Evolutionary conservation across 768 basidiomycete species (phyloP).

Genomic region (Lactarius indigo): DNA sequence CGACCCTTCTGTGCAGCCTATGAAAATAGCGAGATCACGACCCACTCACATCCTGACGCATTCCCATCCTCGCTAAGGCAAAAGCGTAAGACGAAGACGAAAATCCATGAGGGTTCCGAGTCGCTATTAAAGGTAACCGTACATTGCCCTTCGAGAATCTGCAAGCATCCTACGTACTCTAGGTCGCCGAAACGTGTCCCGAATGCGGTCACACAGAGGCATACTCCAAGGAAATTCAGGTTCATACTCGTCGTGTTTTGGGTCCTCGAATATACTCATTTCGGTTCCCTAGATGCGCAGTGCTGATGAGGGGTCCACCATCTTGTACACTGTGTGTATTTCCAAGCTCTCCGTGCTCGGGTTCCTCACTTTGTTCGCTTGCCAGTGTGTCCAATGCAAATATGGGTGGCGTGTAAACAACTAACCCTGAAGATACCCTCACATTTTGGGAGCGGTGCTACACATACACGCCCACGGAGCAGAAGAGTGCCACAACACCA

Average conservation of each 20-base stretch:
- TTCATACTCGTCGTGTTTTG: conserved; percentile 33
- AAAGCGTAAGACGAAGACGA: conserved; percentile 87
- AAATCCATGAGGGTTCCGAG: conserved; percentile 66
- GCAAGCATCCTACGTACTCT: conserved; percentile 5
- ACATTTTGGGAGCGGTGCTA: conserved; percentile 35
- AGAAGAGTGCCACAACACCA: conserved; percentile 87
- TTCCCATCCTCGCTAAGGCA: conserved; percentile 88
- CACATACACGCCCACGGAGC: conserved; percentile 79
- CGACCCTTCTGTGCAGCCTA: conserved; percentile 55
- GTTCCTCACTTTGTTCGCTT: conserved; percentile 20
- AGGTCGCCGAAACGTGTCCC: conserved; percentile 91
- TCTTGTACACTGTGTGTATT: conserved; percentile 82
- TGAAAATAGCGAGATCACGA: conserved; percentile 86
- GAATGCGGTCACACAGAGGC: conserved; percentile 81
- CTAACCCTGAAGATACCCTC: conserved; percentile 31
- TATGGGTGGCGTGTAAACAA: conserved; percentile 84
- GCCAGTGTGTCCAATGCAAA: conserved; percentile 69
- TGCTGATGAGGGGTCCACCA: conserved; percentile 92
- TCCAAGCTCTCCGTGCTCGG: background rate
- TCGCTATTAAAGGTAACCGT: conserved; percentile 54
- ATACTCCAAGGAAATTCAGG: conserved; percentile 87
- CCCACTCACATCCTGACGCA: conserved; percentile 88
- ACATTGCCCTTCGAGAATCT: background rate
- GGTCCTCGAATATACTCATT: background rate
- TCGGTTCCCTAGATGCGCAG: conserved; percentile 60